Evolutionary conservation across 345 rosid species (phyloP).

Genomic region (Eucalyptus fibrosa): DNA sequence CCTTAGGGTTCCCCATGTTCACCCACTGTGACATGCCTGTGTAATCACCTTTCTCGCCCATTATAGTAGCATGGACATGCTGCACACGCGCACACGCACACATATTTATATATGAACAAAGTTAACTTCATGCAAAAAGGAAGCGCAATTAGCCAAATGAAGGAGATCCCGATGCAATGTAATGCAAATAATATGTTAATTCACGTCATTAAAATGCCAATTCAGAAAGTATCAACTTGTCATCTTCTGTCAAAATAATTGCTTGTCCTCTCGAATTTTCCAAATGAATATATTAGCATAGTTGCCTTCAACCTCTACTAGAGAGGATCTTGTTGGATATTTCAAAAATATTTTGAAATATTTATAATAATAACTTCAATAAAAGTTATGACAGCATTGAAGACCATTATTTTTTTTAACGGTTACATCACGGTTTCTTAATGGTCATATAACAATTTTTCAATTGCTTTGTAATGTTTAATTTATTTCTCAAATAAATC

Average conservation of each 20-base stretch:
- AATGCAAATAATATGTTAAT: not conserved
- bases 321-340: too few relatives aligned
- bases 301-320: not conserved
- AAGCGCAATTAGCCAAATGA: not conserved
- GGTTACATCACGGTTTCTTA: too few relatives aligned
- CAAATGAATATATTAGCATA: rapidly evolving
- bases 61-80: not conserved
- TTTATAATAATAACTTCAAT: too few relatives aligned
- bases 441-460: too few relatives aligned
- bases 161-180: not conserved
- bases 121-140: not conserved
- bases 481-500: too few relatives aligned
- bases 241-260: not conserved
- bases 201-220: too few relatives aligned
- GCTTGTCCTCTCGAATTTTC: not conserved
- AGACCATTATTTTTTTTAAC: too few relatives aligned
- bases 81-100: rapidly evolving
- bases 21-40: not conserved
- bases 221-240: not conserved
- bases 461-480: too few relatives aligned
- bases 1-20: rapidly evolving
- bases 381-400: too few relatives aligned
- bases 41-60: not conserved
- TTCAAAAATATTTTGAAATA: too few relatives aligned
- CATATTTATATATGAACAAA: not conserved